Evolutionary conservation across 2,329 filamentous ascomycete species (phyloP).

Genomic region (Fusarium sp.): DNA sequence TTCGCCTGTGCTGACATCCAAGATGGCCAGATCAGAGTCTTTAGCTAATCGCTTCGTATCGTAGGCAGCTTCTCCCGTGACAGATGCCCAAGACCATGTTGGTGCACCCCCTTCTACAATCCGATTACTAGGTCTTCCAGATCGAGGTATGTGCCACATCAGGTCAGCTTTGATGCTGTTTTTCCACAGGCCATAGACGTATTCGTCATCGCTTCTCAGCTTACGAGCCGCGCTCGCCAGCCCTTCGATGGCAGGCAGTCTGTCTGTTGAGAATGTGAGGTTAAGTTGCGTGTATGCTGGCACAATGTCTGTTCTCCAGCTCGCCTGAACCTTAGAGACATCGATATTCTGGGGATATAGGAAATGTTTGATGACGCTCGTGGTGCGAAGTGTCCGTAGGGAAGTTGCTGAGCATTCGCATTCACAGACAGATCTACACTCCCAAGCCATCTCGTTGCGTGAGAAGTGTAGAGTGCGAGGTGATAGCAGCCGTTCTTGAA

Average conservation of each 20-base stretch:
- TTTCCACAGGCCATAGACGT: neutral
- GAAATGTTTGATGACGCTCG: neutral
- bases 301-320: neutral
- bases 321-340: neutral
- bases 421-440: neutral
- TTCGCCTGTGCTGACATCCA: neutral
- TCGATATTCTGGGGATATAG: neutral
- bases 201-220: neutral
- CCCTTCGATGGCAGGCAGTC: neutral
- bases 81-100: neutral
- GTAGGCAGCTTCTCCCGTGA: neutral
- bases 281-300: neutral
- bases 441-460: constrained; percentile 1
- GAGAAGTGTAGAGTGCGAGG: neutral
- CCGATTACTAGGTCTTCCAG: neutral
- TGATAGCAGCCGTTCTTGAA: neutral
- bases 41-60: neutral
- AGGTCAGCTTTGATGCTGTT: neutral
- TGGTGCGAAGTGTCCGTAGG: neutral
- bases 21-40: neutral
- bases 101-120: neutral
- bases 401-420: neutral
- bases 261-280: neutral
- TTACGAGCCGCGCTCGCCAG: neutral
- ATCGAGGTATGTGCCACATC: neutral